phyloP scores from a whole-genome alignment of 441 rosid species.

The Adansonia gregorii region DNA sequence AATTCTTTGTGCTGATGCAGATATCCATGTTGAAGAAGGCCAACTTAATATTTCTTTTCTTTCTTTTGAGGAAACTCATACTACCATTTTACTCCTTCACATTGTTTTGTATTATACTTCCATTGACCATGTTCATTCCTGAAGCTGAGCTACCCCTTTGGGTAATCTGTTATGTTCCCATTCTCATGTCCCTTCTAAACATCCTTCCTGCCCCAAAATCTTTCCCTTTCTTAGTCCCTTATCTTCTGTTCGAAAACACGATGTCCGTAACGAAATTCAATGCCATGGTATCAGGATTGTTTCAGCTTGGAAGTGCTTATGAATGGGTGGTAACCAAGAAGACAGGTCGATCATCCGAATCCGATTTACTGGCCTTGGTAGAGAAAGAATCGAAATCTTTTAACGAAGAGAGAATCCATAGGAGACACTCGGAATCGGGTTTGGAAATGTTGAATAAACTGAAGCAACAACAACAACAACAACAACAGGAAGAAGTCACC shows the following conservation, averaged over 20 bases:
- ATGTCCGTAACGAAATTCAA: slow-evolving; percentile 10
- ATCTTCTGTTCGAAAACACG: not conserved
- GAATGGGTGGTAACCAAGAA: slow-evolving; percentile 8
- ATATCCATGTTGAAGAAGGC: not conserved
- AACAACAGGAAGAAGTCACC: not conserved
- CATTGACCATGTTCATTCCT: slow-evolving; percentile 3
- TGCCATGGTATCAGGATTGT: slow-evolving; percentile 4
- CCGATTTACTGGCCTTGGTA: not conserved
- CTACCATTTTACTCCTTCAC: slow-evolving; percentile 10
- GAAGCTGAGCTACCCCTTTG: slow-evolving; percentile 9
- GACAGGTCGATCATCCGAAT: not conserved
- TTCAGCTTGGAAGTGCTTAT: not conserved
- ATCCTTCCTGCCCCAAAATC: slow-evolving; percentile 10
- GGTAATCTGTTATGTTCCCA: slow-evolving; percentile 1
- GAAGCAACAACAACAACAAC: not conserved
- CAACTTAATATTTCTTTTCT: not conserved
- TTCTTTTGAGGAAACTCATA: slow-evolving; percentile 1
- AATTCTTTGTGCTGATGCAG: not conserved
- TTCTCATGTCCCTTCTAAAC: slow-evolving; percentile 6
- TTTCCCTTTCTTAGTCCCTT: slow-evolving; percentile 8
- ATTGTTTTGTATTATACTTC: slow-evolving; percentile 11
- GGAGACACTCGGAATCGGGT: slow-evolving; percentile 4
- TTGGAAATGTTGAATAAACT: slow-evolving; percentile 6
- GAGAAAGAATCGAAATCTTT: not conserved
- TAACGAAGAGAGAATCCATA: not conserved